phyloP scores from a whole-genome alignment of 345 rosid genomes.

The Syzygium jambos region DNA sequence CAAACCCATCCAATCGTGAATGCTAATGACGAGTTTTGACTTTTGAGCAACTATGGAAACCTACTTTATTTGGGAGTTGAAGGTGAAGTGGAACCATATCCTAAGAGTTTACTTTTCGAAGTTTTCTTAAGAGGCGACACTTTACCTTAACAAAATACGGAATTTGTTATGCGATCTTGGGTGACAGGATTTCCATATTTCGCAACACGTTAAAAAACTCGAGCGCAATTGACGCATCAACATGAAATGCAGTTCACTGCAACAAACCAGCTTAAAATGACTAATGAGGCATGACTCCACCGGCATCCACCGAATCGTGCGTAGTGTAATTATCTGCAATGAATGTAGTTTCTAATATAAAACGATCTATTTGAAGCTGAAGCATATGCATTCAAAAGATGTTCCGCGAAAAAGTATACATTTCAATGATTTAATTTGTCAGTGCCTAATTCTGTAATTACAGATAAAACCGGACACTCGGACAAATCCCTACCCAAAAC shows the following conservation, averaged over 20 bases:
- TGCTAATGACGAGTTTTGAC: neutral
- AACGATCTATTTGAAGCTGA: neutral
- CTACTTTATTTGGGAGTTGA: neutral
- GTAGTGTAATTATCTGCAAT: neutral
- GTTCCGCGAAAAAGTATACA: neutral
- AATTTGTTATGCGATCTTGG: neutral
- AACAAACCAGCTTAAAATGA: neutral
- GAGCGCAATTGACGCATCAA: neutral
- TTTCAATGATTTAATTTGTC: neutral
- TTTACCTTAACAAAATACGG: neutral
- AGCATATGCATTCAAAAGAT: neutral
- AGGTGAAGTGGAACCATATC: neutral
- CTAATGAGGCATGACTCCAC: neutral
- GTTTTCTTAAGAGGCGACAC: neutral
- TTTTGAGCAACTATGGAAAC: neutral
- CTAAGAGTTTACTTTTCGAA: neutral
- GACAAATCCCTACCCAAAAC: neutral
- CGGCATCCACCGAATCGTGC: neutral
- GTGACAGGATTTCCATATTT: neutral
- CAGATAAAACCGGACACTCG: neutral
- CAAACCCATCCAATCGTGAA: rapidly evolving
- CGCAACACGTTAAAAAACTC: neutral
- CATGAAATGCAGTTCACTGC: neutral
- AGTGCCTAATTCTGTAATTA: neutral
- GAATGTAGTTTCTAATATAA: neutral